Conservation (phyloP, 2,329 filamentous ascomycete species). For the Pseudogymnoascus sp. region DNA sequence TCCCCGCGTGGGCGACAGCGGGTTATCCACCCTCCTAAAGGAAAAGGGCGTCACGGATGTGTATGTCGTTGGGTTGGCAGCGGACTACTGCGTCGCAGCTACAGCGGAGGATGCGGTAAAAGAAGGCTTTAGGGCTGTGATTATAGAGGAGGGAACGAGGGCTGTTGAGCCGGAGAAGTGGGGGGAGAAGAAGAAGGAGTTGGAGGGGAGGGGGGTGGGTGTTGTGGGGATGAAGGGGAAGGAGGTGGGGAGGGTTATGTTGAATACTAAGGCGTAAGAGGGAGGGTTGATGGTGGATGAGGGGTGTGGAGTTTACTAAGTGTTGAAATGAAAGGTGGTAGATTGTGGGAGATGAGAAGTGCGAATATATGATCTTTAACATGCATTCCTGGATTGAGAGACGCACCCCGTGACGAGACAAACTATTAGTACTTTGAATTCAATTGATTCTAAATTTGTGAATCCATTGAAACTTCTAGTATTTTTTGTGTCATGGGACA, state of each 20-base stretch:
- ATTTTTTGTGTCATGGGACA: too few relatives aligned
- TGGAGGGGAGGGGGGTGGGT: slow-evolving; percentile 51
- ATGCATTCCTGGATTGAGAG: too few relatives aligned
- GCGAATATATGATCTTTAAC: too few relatives aligned
- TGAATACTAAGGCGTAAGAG: slow-evolving; percentile 5
- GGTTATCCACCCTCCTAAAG: slow-evolving; percentile 51
- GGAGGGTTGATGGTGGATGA: too few relatives aligned
- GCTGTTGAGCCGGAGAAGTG: slow-evolving; percentile 59
- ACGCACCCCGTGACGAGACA: too few relatives aligned
- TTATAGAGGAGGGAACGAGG: slow-evolving; percentile 71
- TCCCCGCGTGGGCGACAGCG: slow-evolving; percentile 52
- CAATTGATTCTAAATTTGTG: too few relatives aligned
- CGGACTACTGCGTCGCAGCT: slow-evolving; percentile 79
- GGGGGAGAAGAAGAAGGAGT: slow-evolving; percentile 38
- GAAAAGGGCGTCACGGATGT: slow-evolving; percentile 62
- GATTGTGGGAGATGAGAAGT: too few relatives aligned
- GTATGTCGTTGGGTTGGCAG: slow-evolving; percentile 77
- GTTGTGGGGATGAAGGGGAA: slow-evolving; percentile 51
- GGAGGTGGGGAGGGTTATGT: slow-evolving; percentile 45
- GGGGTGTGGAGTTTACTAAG: not conserved
- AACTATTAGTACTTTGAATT: too few relatives aligned
- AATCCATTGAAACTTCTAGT: too few relatives aligned
- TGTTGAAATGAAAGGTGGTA: too few relatives aligned
- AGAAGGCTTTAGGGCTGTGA: slow-evolving; percentile 68
- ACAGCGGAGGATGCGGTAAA: slow-evolving; percentile 71